A percentile compares a stretch with the other conserved stretches of the same genome.
phyloP scores from a whole-genome alignment of 2,329 filamentous ascomycete species.

The Davidsoniella neocaledoniae region DNA sequence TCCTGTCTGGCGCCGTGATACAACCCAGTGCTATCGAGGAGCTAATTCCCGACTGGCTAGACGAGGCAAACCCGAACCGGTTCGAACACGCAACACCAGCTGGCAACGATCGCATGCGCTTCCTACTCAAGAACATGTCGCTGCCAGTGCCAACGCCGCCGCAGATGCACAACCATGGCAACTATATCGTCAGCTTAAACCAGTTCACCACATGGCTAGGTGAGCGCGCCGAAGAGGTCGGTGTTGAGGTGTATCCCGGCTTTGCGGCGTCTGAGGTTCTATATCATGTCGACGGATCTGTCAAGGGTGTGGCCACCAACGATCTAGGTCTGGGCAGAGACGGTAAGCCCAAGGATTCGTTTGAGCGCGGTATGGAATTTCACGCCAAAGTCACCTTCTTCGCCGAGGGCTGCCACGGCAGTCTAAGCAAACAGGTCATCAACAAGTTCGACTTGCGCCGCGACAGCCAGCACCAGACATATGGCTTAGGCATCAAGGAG shows the following conservation, averaged over 20 bases:
- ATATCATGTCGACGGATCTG: constrained; percentile 71
- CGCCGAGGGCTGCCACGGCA: constrained; percentile 89
- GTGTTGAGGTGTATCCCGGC: constrained; percentile 90
- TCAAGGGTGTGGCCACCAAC: constrained; percentile 89
- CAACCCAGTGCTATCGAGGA: constrained; percentile 79
- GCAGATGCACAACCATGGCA: constrained; percentile 96
- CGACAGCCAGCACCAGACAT: constrained; percentile 87
- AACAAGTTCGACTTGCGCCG: constrained; percentile 83
- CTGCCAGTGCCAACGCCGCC: constrained; percentile 77
- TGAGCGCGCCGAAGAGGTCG: constrained; percentile 88
- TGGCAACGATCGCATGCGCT: constrained; percentile 74
- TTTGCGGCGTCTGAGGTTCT: constrained; percentile 90
- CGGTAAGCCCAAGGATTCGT: constrained; percentile 74
- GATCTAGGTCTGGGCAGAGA: constrained; percentile 71
- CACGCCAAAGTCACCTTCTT: constrained; percentile 83
- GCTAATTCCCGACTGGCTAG: constrained; percentile 83
- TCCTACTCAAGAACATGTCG: constrained; percentile 65
- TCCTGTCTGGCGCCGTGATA: constrained; percentile 88
- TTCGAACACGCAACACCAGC: constrained; percentile 82
- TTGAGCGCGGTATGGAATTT: constrained; percentile 97
- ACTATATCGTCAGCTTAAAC: constrained; percentile 92
- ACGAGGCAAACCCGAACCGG: constrained; percentile 69
- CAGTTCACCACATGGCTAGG: constrained; percentile 92
- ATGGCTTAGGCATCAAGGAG: constrained; percentile 87
- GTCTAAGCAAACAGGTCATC: constrained; percentile 82